Percentiles rank a stretch among this genome's conserved stretches.
These are phyloP conservation scores for Capsella rubella DNA, from an alignment of 441 rosid species.

Conservation along the genomic window DNA sequence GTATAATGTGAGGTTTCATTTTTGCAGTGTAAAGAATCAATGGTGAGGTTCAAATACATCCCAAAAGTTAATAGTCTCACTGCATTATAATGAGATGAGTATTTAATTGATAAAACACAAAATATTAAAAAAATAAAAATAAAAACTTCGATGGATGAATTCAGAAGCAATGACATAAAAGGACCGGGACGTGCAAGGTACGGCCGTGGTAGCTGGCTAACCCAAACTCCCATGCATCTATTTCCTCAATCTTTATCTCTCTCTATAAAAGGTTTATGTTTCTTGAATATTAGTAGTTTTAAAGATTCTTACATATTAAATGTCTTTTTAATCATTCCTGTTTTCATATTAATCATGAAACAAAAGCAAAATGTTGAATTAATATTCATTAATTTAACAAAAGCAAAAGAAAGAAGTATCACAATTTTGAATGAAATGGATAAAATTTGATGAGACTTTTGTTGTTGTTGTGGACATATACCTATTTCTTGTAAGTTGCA, in stretches of 20 bases:
- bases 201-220: constrained; percentile 32
- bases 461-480: background rate
- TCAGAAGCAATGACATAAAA: constrained; percentile 14
- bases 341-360: background rate
- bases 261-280: background rate
- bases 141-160: background rate
- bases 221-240: constrained; percentile 22
- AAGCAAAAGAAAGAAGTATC: background rate
- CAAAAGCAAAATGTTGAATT: background rate
- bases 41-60: background rate
- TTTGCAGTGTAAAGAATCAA: background rate
- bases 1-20: background rate
- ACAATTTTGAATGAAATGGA: background rate
- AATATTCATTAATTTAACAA: background rate
- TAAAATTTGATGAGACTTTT: background rate
- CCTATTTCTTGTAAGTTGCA: background rate
- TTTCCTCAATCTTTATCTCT: background rate
- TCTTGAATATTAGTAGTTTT: background rate
- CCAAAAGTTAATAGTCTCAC: background rate
- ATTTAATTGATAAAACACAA: background rate
- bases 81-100: background rate
- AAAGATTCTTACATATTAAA: background rate
- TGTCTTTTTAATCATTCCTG: background rate
- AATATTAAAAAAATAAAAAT: background rate
- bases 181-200: constrained; percentile 31